Evolutionary conservation across 1,284 basidiomycete genomes (phyloP).

Genomic region (Moesziomyces aphidis): DNA sequence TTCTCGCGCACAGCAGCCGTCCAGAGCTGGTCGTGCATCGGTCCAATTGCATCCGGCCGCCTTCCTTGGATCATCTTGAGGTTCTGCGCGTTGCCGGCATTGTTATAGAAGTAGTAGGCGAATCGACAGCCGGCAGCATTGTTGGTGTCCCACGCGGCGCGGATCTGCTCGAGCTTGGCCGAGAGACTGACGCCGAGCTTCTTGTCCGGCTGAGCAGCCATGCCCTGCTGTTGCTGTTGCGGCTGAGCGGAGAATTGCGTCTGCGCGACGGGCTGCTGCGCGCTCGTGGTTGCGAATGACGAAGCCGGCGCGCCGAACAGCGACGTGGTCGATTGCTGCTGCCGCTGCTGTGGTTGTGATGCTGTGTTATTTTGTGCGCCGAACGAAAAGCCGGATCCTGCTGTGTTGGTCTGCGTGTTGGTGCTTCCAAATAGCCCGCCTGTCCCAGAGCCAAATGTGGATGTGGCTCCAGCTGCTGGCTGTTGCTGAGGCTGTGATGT

Average conservation of each 20-base stretch:
- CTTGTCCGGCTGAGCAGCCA: conserved; percentile 38
- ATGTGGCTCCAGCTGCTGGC: conserved; percentile 13
- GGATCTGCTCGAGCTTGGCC: conserved; percentile 57
- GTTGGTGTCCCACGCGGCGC: conserved; percentile 60
- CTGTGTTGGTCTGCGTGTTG: conserved; percentile 12
- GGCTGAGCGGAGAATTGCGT: conserved; percentile 20
- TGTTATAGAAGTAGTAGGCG: conserved; percentile 63
- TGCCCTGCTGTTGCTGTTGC: conserved; percentile 10
- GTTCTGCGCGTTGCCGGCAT: conserved; percentile 49
- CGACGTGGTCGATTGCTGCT: conserved; percentile 22
- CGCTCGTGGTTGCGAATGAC: conserved; percentile 20
- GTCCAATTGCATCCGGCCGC: conserved; percentile 58
- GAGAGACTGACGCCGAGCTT: conserved; percentile 56
- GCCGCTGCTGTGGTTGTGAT: conserved; percentile 21
- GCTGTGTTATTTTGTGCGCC: conserved; percentile 15
- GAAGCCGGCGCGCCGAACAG: conserved; percentile 37
- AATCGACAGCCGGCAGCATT: conserved; percentile 62
- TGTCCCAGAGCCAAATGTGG: conserved; percentile 33
- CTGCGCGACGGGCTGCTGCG: conserved; percentile 30
- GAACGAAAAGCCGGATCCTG: conserved; percentile 38
- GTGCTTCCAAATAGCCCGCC: conserved; percentile 36
- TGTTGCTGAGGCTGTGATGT: conserved; percentile 28
- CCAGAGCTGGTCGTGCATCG: conserved; percentile 64
- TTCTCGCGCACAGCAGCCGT: conserved; percentile 58
- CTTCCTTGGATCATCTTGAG: conserved; percentile 54